Evolutionary conservation across 805 yeast species (phyloP), one percentile per base, ranked within the genome.

Genomic region (Debaryomyces prosopidis): DNA sequence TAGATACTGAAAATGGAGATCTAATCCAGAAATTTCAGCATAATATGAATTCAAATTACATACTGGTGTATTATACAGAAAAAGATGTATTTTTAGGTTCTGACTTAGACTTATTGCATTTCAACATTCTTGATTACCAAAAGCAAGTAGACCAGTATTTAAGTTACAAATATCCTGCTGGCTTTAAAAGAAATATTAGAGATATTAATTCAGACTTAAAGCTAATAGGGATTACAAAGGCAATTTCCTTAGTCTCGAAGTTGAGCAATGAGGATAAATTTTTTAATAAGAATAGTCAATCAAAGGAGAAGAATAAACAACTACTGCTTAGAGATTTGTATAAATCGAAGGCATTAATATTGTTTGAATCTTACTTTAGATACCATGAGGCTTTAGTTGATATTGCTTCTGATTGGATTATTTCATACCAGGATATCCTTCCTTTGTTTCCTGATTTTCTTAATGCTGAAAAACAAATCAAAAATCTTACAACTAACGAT

Each of bases 401-500:
- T 2, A 65, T 71, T 14, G 60, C 71, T 10, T 67, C 72, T 3
- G 75, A 71, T 34, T 73, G 77, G 77, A 41, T 71, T 16, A 54
- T 71, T 5, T 58, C 69, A 1, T 65, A 62, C 36, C 49, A 56
- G 12, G 74, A 69, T 42, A 58, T 71, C 1, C 55, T 73, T 12
- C 53, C 53, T 4, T 48, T 71, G 17, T 73, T 69, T 43, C 77
- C 77, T 2, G 69, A 63, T 36, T 73, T 68, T 49, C 48, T 72
- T 28, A 64, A 63, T 51, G 68, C 64, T 1, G 62, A 57, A 23
- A 31, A 44, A 10, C 36, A 30, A 5, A 10, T 43, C 20, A 26
- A 23, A 3, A 16, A 23, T 7, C 12, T 14, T 12, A 2, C 16
- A 30, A 8, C 8, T 8, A 26, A 11, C 11, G 16, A 30, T 11